Percentiles rank a stretch among this genome's conserved stretches.
Conservation (phyloP, 176 grass and related monocot species). For the Pontederia paniculata region DNA sequence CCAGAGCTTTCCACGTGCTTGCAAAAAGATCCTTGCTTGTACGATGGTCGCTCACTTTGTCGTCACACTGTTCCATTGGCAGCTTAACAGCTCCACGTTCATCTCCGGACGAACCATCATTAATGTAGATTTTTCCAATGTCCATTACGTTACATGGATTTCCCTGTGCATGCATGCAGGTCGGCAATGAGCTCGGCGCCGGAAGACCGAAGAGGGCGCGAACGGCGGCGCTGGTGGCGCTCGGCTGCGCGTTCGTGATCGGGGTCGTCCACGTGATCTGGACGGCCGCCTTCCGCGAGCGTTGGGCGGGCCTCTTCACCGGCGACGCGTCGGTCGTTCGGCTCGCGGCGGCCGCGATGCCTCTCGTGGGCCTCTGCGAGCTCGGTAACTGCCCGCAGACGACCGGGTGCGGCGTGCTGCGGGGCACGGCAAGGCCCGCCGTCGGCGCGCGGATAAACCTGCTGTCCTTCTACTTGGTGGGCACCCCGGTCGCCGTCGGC, state of each 20-base stretch:
- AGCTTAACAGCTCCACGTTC: too few species aligned
- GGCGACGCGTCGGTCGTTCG: not conserved
- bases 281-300: not conserved
- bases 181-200: conserved; percentile 12
- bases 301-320: conserved; percentile 3
- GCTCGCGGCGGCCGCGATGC: conserved; percentile 2
- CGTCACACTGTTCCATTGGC: too few species aligned
- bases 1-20: too few species aligned
- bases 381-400: conserved; percentile 12
- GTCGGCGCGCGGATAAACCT: conserved; percentile 3
- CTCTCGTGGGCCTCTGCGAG: conserved; percentile 3
- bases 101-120: too few species aligned
- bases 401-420: not conserved
- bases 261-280: not conserved
- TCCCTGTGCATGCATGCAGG: not conserved
- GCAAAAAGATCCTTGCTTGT: too few species aligned
- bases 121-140: too few species aligned
- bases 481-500: conserved; percentile 3
- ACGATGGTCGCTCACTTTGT: too few species aligned
- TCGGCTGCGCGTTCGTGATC: not conserved
- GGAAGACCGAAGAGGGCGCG: not conserved
- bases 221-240: not conserved
- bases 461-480: conserved; percentile 8
- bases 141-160: too few species aligned
- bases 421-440: not conserved